A percentile compares a stretch with the other conserved stretches of the same genome.
These are phyloP conservation scores for Phlebiopsis gigantea DNA, from an alignment of 768 basidiomycete genomes.

Conservation along the genomic window DNA sequence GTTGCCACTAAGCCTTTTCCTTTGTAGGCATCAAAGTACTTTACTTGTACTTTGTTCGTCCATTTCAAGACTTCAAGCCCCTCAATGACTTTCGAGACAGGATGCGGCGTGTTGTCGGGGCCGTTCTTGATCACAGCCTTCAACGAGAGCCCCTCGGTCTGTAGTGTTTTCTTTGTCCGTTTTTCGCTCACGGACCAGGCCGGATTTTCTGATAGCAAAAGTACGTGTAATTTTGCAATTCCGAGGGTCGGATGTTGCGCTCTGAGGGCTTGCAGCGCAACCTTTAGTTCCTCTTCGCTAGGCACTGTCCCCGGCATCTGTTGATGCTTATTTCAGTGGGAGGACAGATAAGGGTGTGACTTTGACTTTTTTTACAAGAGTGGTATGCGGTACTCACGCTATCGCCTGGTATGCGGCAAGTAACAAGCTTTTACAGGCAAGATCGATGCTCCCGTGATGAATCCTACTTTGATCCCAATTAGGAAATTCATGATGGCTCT, in stretches of 20 bases:
- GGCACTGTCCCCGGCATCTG: constrained; percentile 29
- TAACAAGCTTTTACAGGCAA: not conserved
- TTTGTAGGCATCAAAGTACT: constrained; percentile 61
- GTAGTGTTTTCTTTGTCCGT: constrained; percentile 67
- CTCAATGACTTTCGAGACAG: constrained; percentile 59
- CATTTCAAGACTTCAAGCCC: constrained; percentile 58
- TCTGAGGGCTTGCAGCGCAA: constrained; percentile 50
- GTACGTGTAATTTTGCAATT: constrained; percentile 62
- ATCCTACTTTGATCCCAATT: not conserved
- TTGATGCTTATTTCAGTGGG: not conserved
- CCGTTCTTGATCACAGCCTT: constrained; percentile 13
- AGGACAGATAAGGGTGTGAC: too few species aligned
- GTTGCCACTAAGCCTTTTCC: constrained; percentile 82
- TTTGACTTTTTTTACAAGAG: too few species aligned
- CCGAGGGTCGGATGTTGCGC: constrained; percentile 58
- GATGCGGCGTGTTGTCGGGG: constrained; percentile 33
- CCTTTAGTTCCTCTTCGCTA: constrained; percentile 56
- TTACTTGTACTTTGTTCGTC: constrained; percentile 60
- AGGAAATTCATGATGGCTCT: not conserved
- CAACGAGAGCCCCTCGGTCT: constrained; percentile 42
- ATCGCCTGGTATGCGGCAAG: too few species aligned
- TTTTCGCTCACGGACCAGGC: constrained; percentile 84
- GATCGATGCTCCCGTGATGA: not conserved
- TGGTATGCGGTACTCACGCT: too few species aligned
- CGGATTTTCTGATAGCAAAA: constrained; percentile 53